These are phyloP conservation scores for Hypoxylon sp. DNA, from an alignment of 2,329 filamentous ascomycete genomes.

Conservation along the genomic window DNA sequence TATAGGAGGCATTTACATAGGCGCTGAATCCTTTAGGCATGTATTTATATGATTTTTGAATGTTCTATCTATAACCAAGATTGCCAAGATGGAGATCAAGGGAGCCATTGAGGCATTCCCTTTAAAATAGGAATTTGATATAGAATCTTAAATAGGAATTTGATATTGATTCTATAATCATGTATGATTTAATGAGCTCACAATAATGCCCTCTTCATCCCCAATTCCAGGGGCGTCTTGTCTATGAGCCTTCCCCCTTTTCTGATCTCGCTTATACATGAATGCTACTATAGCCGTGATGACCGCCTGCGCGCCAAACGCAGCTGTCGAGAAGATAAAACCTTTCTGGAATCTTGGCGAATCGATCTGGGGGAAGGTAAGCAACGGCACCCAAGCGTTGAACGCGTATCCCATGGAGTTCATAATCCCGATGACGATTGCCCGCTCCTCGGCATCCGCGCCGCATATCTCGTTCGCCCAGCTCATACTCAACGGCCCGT, in stretches of 20 bases:
- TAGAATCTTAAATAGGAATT: no score
- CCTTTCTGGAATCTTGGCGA: conserved; percentile 52
- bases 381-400: conserved; percentile 56
- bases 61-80: no score
- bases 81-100: no score
- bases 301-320: conserved; percentile 43
- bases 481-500: conserved; percentile 49
- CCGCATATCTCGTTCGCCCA: conserved; percentile 59
- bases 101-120: no score
- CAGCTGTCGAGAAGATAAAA: conserved; percentile 46
- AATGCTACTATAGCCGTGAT: conserved; percentile 44
- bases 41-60: no score
- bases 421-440: conserved; percentile 60
- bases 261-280: conserved; percentile 45
- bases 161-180: not conserved
- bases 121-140: no score
- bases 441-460: conserved; percentile 59
- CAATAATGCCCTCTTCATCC: conserved; percentile 30
- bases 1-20: not conserved
- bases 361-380: conserved; percentile 53
- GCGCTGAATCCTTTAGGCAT: not conserved
- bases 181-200: conserved; percentile 3
- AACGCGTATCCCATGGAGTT: conserved; percentile 57
- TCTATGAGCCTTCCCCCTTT: conserved; percentile 8
- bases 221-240: conserved; percentile 15